Conservation (phyloP, 2,329 filamentous ascomycete genomes). For the Geosmithia flava region DNA sequence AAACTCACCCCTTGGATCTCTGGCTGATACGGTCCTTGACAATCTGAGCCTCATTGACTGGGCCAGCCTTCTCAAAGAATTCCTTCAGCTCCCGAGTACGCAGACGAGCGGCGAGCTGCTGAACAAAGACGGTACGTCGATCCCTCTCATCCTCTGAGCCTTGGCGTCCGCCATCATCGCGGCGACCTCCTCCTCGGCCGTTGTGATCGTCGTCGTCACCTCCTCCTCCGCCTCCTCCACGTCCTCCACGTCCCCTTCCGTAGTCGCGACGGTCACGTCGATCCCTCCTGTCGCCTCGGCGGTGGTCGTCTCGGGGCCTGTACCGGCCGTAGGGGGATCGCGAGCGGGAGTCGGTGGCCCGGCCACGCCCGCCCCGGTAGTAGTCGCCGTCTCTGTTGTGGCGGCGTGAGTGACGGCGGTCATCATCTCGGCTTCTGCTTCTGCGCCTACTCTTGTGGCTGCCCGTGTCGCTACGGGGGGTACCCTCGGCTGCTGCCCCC, state of each 20-base stretch:
- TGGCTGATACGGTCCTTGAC: conserved; percentile 96
- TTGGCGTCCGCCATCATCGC: conserved; percentile 35
- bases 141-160: conserved; percentile 93
- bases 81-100: conserved; percentile 84
- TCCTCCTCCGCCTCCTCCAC: conserved; percentile 7
- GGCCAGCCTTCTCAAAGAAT: conserved; percentile 92
- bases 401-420: conserved; percentile 60
- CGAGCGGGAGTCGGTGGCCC: conserved; percentile 52
- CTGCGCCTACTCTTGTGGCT: conserved; percentile 73
- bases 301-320: conserved; percentile 40
- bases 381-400: conserved; percentile 59
- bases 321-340: conserved; percentile 56
- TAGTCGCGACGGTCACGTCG: conserved; percentile 29
- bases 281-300: conserved; percentile 36
- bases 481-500: conserved; percentile 46
- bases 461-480: conserved; percentile 62
- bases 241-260: conserved; percentile 26
- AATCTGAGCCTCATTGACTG: conserved; percentile 95
- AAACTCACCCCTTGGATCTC: conserved; percentile 83
- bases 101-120: conserved; percentile 90
- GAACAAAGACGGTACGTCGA: conserved; percentile 92
- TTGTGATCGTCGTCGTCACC: conserved; percentile 26
- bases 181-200: conserved; percentile 26
- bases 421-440: conserved; percentile 67
- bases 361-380: conserved; percentile 38